Percentiles rank a stretch among this genome's conserved stretches.
Evolutionary conservation across 805 yeast genomes (phyloP).

Genomic region (Suhomyces sp.): DNA sequence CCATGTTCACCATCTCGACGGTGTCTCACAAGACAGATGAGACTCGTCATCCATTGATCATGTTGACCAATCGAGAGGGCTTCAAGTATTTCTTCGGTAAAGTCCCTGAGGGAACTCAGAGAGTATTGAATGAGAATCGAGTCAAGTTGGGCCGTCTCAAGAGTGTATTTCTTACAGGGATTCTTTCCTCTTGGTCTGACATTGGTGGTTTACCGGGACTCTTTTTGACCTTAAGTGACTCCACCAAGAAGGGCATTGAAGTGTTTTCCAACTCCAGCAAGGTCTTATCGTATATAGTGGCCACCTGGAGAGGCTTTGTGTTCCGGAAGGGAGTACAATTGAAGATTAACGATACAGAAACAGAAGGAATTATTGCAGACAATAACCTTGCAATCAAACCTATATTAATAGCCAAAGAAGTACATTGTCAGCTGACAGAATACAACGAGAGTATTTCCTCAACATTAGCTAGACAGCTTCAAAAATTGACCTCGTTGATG

Average conservation of each 20-base stretch:
- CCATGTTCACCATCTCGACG: constrained; percentile 14
- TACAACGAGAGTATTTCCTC: background rate
- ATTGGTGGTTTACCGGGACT: constrained; percentile 93
- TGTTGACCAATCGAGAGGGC: constrained; percentile 52
- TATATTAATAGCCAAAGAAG: constrained; percentile 25
- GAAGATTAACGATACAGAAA: constrained; percentile 29
- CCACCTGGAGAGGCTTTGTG: constrained; percentile 86
- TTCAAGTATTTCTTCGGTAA: constrained; percentile 70
- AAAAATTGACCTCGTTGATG: constrained; percentile 50
- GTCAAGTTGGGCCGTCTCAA: constrained; percentile 56
- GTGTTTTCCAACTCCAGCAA: constrained; percentile 45
- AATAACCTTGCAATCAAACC: constrained; percentile 40
- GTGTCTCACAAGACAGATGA: constrained; percentile 51
- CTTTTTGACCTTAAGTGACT: constrained; percentile 77
- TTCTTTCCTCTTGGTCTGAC: constrained; percentile 64
- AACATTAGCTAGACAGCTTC: constrained; percentile 17
- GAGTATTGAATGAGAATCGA: constrained; percentile 63
- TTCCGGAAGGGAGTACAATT: constrained; percentile 71
- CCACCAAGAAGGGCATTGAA: constrained; percentile 59
- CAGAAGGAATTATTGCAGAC: constrained; percentile 32
- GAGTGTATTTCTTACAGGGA: constrained; percentile 76
- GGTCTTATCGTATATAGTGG: constrained; percentile 49
- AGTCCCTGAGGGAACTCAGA: constrained; percentile 82
- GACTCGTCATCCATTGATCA: constrained; percentile 53
- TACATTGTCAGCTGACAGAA: too few relatives aligned